phyloP scores from a whole-genome alignment of 2,329 filamentous ascomycete species.

The Trichoderma sp. region DNA sequence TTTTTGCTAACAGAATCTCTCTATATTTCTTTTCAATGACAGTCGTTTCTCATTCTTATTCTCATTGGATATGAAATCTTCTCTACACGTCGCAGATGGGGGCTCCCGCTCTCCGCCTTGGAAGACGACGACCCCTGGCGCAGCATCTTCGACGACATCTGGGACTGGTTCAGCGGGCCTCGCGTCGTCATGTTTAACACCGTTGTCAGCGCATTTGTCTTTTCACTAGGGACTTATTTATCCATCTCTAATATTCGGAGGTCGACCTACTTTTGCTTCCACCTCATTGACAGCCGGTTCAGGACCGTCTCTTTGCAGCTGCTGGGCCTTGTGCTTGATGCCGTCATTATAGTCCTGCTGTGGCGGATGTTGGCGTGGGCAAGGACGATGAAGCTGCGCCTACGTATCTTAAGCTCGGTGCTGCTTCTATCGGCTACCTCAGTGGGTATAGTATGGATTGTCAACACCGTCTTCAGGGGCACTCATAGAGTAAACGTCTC shows the following conservation, averaged over 20 bases:
- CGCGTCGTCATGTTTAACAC: slow-evolving; percentile 36
- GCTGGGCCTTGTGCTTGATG: slow-evolving; percentile 46
- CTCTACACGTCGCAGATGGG: slow-evolving; percentile 34
- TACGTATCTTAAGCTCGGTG: slow-evolving; percentile 45
- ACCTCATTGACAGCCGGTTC: slow-evolving; percentile 38
- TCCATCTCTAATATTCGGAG: slow-evolving; percentile 36
- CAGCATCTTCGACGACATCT: slow-evolving; percentile 46
- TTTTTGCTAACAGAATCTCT: neutral
- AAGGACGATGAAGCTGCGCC: slow-evolving; percentile 44
- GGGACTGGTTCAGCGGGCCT: slow-evolving; percentile 45
- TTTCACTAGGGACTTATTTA: slow-evolving; percentile 44
- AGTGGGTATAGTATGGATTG: slow-evolving; percentile 38
- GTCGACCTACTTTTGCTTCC: slow-evolving; percentile 54
- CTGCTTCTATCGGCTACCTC: slow-evolving; percentile 41
- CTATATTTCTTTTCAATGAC: neutral
- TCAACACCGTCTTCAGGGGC: slow-evolving; percentile 31
- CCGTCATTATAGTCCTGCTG: slow-evolving; percentile 43
- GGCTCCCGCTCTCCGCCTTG: slow-evolving; percentile 27
- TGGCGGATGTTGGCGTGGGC: slow-evolving; percentile 54
- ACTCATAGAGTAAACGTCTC: slow-evolving; percentile 27
- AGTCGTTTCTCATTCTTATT: slow-evolving; percentile 48
- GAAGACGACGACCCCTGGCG: slow-evolving; percentile 48
- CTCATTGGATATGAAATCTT: slow-evolving; percentile 46
- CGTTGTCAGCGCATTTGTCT: slow-evolving; percentile 36
- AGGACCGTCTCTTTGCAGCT: slow-evolving; percentile 42